phyloP scores from a whole-genome alignment of 225 moss, liverwort and hornwort species.

The Anthoceros angustus region DNA sequence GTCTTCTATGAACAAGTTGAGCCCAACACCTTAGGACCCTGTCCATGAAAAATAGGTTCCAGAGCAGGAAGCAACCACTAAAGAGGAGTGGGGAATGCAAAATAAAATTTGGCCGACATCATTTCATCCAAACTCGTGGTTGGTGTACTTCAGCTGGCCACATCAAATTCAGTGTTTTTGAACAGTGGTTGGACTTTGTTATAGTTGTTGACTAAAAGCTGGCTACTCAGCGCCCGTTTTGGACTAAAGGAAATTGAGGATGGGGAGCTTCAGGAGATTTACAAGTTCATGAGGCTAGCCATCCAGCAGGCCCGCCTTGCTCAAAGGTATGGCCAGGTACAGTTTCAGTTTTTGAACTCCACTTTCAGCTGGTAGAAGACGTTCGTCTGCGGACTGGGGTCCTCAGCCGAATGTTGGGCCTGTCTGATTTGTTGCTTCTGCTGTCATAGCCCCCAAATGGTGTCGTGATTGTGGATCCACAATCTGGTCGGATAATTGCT shows the following conservation, averaged over 20 bases:
- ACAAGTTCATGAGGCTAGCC: constrained; percentile 73
- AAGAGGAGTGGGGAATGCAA: neutral
- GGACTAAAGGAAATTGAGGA: neutral
- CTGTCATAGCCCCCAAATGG: constrained; percentile 67
- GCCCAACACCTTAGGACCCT: neutral
- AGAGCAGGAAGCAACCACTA: neutral
- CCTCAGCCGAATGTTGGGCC: constrained; percentile 5
- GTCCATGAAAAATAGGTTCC: neutral
- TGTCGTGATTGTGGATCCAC: constrained; percentile 89
- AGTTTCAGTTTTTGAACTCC: neutral
- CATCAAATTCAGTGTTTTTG: neutral
- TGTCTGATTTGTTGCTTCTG: constrained; percentile 3
- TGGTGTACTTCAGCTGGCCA: neutral
- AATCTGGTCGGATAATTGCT: constrained; percentile 42
- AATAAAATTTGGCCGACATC: neutral
- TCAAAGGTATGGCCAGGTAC: constrained; percentile 53
- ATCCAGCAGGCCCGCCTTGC: constrained; percentile 54
- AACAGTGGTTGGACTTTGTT: neutral
- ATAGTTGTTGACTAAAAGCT: neutral
- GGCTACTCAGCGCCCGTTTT: neutral
- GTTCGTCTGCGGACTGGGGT: neutral
- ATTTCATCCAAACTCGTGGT: neutral
- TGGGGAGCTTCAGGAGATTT: constrained; percentile 13
- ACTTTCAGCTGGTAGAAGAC: neutral
- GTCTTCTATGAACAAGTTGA: neutral